Base-by-base conservation (phyloP, 164 flowering plant species). In the Vitis rupestris region DNA sequence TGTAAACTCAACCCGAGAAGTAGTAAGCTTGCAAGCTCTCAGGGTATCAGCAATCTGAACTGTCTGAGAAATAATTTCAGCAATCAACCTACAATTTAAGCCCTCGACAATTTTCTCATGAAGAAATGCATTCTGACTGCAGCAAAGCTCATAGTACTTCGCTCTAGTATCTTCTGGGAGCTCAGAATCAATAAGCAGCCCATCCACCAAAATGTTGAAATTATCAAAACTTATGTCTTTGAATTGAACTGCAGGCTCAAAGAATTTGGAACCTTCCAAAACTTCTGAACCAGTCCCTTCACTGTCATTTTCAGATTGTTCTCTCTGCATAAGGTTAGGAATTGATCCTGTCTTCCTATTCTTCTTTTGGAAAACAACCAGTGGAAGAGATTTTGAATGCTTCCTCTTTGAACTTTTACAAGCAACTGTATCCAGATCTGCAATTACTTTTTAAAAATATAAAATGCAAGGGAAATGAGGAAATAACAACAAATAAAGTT, bases 41-140 rank as follows among this genome's bases (percentile, higher is more conserved):
- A 88, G 74, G 27, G 86, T 84, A 71, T 82, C 81, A 47, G 88
- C 78, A 14, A 84, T 77, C 52, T 68, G 77, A 50, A 81, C 73
- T 8, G 77, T 81, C 60, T 83, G 86, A 16, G 72, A 79, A 16
- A 85, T 81, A 37, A 73, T 71, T 27, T 84, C 88, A 29, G 51
- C 74, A 13, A 71, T 59, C 31, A 83, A 61, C n/a, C 68, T 74
- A 15, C 12, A 16, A 61, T 75, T 85, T 11, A 79, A 44, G 27
- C 81, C 84, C 44, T 54, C 30, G n/a, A 73, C n/a, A 29, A 85
- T 73, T 68, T 70, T 54, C 1, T 75, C 80, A 66, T 85, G 88
- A 31, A 85, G 78, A 60, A 73, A 81, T 14, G 63, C 66, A 16
- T 67, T 74, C 55, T 80, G 86, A 64, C 80, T 74, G 54, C 66